A percentile compares a stretch with the other conserved stretches of the same genome.
phyloP scores from a whole-genome alignment of 1,139 yeast genomes.

The Sugiyamaella neomexicana region DNA sequence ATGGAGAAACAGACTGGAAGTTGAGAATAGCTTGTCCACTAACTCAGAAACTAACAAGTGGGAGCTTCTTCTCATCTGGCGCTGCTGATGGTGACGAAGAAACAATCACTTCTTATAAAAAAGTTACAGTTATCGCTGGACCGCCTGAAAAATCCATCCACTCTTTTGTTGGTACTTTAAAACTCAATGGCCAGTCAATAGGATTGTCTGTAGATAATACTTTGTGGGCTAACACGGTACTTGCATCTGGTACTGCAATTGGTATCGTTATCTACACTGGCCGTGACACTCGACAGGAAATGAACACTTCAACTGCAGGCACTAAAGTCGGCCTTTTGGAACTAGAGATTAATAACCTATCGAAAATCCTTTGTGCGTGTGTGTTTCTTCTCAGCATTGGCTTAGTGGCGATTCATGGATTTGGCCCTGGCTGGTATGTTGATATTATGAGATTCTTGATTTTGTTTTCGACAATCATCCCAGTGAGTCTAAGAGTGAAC shows the following conservation, averaged over 20 bases:
- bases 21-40: slow-evolving; percentile 65
- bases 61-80: neutral
- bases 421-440: slow-evolving; percentile 77
- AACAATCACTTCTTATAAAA: slow-evolving; percentile 46
- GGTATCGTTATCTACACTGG: slow-evolving; percentile 93
- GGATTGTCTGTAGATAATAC: slow-evolving; percentile 89
- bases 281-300: slow-evolving; percentile 85
- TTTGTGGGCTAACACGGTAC: slow-evolving; percentile 95
- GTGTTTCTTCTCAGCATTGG: slow-evolving; percentile 77
- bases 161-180: slow-evolving; percentile 69
- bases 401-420: slow-evolving; percentile 79
- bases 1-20: slow-evolving; percentile 99
- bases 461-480: slow-evolving; percentile 91
- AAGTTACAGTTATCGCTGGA: slow-evolving; percentile 62
- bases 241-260: slow-evolving; percentile 89
- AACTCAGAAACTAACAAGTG: slow-evolving; percentile 59
- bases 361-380: slow-evolving; percentile 84
- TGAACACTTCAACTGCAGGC: slow-evolving; percentile 88
- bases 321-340: slow-evolving; percentile 90
- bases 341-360: slow-evolving; percentile 81
- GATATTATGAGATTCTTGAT: slow-evolving; percentile 88
- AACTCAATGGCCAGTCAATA: slow-evolving; percentile 54
- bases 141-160: slow-evolving; percentile 86
- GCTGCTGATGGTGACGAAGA: slow-evolving; percentile 45
- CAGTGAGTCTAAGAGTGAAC: slow-evolving; percentile 92